Evolutionary conservation across 257 asterid genomes (phyloP).

Genomic region (Nicotiana tomentosiformis): DNA sequence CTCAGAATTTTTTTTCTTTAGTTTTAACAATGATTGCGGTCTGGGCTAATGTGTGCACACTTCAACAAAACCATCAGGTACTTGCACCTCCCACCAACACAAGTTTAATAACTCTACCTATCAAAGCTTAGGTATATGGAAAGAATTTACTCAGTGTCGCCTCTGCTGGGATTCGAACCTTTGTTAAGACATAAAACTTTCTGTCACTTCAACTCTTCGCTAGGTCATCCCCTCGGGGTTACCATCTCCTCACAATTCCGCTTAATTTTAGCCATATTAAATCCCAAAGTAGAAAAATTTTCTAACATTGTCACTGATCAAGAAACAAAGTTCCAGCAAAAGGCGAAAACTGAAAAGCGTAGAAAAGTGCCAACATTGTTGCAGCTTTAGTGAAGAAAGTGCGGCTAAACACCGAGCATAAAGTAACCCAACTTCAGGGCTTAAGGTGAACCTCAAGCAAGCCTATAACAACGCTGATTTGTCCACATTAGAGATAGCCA

Average conservation of each 20-base stretch:
- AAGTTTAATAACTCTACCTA: too few relatives aligned
- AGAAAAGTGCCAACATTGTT: neutral
- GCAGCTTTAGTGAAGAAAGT: neutral
- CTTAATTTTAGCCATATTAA: neutral
- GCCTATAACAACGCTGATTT: neutral
- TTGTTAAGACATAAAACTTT: too few relatives aligned
- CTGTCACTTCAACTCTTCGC: neutral
- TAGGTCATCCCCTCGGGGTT: neutral
- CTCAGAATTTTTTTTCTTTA: neutral
- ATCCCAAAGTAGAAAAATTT: neutral
- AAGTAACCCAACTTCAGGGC: neutral
- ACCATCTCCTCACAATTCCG: neutral
- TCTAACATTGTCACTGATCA: neutral
- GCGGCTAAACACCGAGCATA: neutral
- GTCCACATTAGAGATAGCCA: neutral
- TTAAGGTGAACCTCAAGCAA: neutral
- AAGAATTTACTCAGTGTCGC: too few relatives aligned
- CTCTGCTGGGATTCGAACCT: too few relatives aligned
- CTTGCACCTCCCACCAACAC: too few relatives aligned
- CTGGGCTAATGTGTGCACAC: too few relatives aligned
- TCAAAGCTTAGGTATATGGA: too few relatives aligned
- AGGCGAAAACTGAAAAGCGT: neutral
- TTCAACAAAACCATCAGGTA: too few relatives aligned
- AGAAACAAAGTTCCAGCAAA: too few relatives aligned
- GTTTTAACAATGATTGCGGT: neutral